Percentiles rank a stretch among this genome's conserved stretches.
Evolutionary conservation across 208 protist species (phyloP).

Genomic region (Phytomonas francai): DNA sequence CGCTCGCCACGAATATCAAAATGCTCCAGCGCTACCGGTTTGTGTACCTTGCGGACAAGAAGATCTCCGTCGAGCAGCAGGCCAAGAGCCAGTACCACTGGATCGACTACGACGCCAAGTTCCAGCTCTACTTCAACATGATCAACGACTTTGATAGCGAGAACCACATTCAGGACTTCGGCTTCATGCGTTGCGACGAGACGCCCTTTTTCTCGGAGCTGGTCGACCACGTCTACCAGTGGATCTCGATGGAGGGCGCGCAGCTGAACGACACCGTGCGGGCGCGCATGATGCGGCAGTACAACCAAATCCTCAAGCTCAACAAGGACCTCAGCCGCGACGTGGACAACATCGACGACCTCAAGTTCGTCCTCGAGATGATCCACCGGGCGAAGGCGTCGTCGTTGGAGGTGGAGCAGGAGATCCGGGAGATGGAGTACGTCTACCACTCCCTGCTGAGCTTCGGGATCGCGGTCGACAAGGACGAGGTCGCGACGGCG

Average conservation of each 20-base stretch:
- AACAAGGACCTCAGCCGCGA: conserved; percentile 81
- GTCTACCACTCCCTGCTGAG: conserved; percentile 91
- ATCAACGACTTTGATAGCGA: conserved; percentile 87
- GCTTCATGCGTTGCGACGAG: conserved; percentile 93
- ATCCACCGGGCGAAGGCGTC: conserved; percentile 87
- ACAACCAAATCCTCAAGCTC: conserved; percentile 61
- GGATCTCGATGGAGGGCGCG: conserved; percentile 91
- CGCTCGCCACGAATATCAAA: conserved; percentile 89
- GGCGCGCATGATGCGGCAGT: conserved; percentile 68
- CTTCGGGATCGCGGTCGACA: conserved; percentile 84
- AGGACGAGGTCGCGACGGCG: conserved; percentile 72
- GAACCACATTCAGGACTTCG: conserved; percentile 86
- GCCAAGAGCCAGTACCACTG: conserved; percentile 91
- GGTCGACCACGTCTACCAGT: conserved; percentile 87
- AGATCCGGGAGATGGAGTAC: conserved; percentile 92
- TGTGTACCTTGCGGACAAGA: conserved; percentile 91
- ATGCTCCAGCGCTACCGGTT: conserved; percentile 91
- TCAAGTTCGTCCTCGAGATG: conserved; percentile 92
- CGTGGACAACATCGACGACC: conserved; percentile 93
- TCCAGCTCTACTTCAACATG: conserved; percentile 93
- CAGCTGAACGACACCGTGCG: conserved; percentile 89
- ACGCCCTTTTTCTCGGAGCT: conserved; percentile 87
- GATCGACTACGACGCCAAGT: conserved; percentile 94
- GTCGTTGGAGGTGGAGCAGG: conserved; percentile 91
- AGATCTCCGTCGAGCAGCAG: conserved; percentile 91